Evolutionary conservation across 768 basidiomycete genomes (phyloP), one percentile per base, ranked within the genome.

Genomic region (Lactarius sanguifluus): DNA sequence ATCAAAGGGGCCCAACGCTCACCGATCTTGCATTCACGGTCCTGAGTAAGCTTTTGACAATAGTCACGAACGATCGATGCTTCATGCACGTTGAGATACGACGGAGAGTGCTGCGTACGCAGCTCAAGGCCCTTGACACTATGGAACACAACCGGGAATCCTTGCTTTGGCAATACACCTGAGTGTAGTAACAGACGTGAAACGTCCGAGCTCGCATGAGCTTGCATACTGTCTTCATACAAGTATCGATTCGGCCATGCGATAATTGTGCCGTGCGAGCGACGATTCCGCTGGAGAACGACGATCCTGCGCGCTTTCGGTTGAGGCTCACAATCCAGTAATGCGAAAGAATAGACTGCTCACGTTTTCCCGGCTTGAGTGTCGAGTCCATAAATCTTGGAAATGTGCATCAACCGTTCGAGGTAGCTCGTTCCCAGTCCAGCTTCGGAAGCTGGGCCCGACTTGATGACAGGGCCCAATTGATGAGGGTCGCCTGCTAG

Each of bases 161-260:
- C 62, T 6, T 62, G 58, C 3, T 65, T 73, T 5, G 70, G 64
- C 20, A 79, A 79, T 64, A 72, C 72, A 71, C 66, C 57, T 41
- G 71, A 78, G 1, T 70, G 47, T 2, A 76, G 58, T 30, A 76
- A 65, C 36, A 68, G 57, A 63, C 73, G 63, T 71, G 77, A 75
- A 18, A 76, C 58, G 1, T 59, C 65, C 2, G 61, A 62, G 25
- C 75, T 69, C 2, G 73, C 80, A 52, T 67, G 65, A 0, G 75
- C 71, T 30, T 74, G 71, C 23, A 81, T 75, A 13, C 76, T 77
- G 45, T 71, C 71, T 9, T 71, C 69, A 69, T 81, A 81, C 67
- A 81, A 78, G 58, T 71, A 66, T n/a, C 80, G 73, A 68, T 88
- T 88, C 1, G 86, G 80, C 74, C 83, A 87, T 3, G 77, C 64